Conservation (phyloP, 2,329 filamentous ascomycete genomes). For the Sporothrix brunneoviolacea region DNA sequence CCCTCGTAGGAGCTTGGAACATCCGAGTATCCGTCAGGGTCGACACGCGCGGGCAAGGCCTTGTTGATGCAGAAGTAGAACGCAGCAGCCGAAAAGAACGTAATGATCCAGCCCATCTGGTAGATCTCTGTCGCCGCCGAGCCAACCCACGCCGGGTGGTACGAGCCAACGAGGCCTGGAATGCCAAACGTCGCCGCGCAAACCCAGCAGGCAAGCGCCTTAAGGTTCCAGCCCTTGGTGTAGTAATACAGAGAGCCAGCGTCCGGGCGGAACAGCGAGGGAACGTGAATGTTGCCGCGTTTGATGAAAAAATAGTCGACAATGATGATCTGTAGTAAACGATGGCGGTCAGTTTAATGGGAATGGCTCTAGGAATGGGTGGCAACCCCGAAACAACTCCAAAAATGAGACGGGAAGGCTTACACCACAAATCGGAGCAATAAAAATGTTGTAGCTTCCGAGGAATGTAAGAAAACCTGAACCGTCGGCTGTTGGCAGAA, state of each 20-base stretch:
- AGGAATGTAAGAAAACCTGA: conserved; percentile 19
- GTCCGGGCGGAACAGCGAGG: conserved; percentile 3
- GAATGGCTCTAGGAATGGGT: background rate
- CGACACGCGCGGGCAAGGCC: conserved; percentile 27
- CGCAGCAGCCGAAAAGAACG: conserved; percentile 25
- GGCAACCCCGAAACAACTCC: no score
- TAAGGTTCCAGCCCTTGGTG: conserved; percentile 27
- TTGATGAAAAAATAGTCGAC: conserved; percentile 21
- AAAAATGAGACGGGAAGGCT: background rate
- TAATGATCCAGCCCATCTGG: conserved; percentile 30
- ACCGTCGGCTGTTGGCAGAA: conserved; percentile 5
- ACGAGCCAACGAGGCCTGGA: conserved; percentile 28
- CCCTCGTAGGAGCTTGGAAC: conserved; percentile 2
- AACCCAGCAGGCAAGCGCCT: conserved; percentile 27
- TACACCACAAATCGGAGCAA: conserved; percentile 15
- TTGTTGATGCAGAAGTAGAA: conserved; percentile 29
- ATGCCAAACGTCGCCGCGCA: conserved; percentile 29
- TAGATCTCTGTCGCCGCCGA: conserved; percentile 26
- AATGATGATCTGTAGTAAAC: conserved; percentile 1
- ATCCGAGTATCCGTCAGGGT: conserved; percentile 7
- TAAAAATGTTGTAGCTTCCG: conserved; percentile 19
- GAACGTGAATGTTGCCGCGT: conserved; percentile 16
- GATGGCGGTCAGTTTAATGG: background rate
- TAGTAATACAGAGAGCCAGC: conserved; percentile 23
- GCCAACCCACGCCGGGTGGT: conserved; percentile 26